Conservation (phyloP, 2,329 filamentous ascomycete genomes). For the Neofusicoccum umdonicola region DNA sequence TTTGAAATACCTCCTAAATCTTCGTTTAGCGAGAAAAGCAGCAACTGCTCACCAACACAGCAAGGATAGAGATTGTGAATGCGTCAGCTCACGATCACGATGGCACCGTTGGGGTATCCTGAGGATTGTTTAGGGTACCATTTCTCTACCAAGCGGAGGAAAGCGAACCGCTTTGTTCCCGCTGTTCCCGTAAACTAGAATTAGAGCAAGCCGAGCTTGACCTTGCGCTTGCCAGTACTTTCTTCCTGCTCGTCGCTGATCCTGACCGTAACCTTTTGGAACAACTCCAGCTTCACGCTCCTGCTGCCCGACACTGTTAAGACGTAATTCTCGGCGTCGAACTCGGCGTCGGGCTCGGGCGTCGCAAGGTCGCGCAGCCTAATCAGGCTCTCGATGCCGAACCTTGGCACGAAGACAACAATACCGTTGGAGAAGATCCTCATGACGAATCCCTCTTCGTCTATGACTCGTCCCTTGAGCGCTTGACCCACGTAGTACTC, state of each 20-base stretch:
- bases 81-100: background rate
- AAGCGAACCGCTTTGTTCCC: background rate
- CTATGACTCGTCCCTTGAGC: conserved; percentile 70
- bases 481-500: conserved; percentile 98
- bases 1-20: background rate
- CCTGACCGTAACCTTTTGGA: conserved; percentile 85
- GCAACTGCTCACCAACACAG: background rate
- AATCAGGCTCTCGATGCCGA: conserved; percentile 92
- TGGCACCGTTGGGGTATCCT: background rate
- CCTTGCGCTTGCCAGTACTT: conserved; percentile 90
- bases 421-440: conserved; percentile 96
- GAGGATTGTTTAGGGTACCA: background rate
- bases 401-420: conserved; percentile 91
- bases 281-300: conserved; percentile 69
- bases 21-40: background rate
- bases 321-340: conserved; percentile 82
- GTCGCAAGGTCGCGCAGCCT: conserved; percentile 78
- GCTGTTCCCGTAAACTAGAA: background rate
- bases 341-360: conserved; percentile 72
- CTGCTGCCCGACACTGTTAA: conserved; percentile 61
- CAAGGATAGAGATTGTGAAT: background rate
- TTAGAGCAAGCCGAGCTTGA: conserved; percentile 63
- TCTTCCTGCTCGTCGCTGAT: conserved; percentile 94
- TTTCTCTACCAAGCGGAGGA: background rate
- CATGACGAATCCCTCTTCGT: conserved; percentile 95